Conservation (phyloP, 805 yeast genomes). For the Wickerhamomyces chaumierensis region DNA sequence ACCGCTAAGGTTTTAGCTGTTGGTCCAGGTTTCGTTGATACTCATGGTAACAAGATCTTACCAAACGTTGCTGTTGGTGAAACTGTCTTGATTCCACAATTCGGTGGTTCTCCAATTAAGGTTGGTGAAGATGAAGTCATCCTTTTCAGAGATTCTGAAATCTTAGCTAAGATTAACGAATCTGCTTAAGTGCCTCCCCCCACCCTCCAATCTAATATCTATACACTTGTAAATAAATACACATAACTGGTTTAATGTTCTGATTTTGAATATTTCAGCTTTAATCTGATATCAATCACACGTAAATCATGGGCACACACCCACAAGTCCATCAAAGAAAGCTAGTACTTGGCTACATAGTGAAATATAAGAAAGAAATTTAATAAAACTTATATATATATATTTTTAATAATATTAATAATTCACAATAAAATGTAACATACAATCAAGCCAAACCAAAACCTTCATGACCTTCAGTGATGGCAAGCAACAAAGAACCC, state of each 20-base stretch:
- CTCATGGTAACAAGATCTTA: conserved; percentile 60
- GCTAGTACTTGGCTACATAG: too few species aligned
- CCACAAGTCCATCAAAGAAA: too few species aligned
- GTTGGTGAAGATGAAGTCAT: conserved; percentile 73
- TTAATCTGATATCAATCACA: too few species aligned
- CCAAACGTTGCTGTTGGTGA: conserved; percentile 84
- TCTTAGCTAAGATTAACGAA: conserved; percentile 83
- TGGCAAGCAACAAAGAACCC: conserved; percentile 69
- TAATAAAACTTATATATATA: too few species aligned
- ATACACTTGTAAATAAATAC: conserved; percentile 7
- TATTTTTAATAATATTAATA: neutral
- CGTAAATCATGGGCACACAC: too few species aligned
- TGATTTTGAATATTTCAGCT: too few species aligned
- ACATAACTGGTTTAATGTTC: neutral
- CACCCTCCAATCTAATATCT: too few species aligned
- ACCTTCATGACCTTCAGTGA: conserved; percentile 93
- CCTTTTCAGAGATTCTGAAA: conserved; percentile 87
- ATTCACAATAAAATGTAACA: neutral
- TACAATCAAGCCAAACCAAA: conserved; percentile 64
- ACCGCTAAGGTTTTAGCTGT: conserved; percentile 88
- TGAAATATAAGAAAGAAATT: too few species aligned
- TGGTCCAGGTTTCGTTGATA: conserved; percentile 84
- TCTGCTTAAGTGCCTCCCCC: conserved; percentile 8
- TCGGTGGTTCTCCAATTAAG: conserved; percentile 86
- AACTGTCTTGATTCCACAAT: conserved; percentile 85